phyloP scores from a whole-genome alignment of 2,329 filamentous ascomycete species.

The Paecilomyces variotii region DNA sequence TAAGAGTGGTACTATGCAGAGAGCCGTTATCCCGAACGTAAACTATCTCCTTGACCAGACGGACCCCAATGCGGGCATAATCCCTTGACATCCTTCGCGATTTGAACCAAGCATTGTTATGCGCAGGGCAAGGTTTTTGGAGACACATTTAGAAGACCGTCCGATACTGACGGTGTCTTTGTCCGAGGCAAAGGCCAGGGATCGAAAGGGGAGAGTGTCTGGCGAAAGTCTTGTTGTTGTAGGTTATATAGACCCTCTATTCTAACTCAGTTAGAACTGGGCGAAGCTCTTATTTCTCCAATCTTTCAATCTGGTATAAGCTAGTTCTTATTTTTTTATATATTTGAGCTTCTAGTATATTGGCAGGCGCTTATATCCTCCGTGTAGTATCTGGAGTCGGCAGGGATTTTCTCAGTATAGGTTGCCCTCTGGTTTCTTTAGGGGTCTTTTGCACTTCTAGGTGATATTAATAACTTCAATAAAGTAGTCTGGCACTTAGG shows the following conservation, averaged over 20 bases:
- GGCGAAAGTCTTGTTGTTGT: background rate
- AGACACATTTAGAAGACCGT: constrained; percentile 32
- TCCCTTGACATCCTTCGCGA: constrained; percentile 41
- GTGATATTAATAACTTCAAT: too few species aligned
- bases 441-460: too few species aligned
- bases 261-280: too few species aligned
- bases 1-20: constrained; percentile 55
- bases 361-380: too few species aligned
- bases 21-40: constrained; percentile 49
- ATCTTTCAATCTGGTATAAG: background rate
- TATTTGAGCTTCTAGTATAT: too few species aligned
- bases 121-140: constrained; percentile 26
- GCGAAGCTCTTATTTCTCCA: too few species aligned
- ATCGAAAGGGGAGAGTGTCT: constrained; percentile 21
- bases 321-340: too few species aligned
- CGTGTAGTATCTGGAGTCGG: too few species aligned
- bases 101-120: constrained; percentile 38
- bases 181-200: constrained; percentile 21
- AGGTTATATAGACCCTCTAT: constrained; percentile 10
- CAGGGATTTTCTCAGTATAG: too few species aligned
- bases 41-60: constrained; percentile 26
- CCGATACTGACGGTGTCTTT: constrained; percentile 28
- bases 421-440: too few species aligned
- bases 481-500: too few species aligned
- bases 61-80: constrained; percentile 32